phyloP scores from a whole-genome alignment of 345 rosid genomes.

The Brassica carinata region DNA sequence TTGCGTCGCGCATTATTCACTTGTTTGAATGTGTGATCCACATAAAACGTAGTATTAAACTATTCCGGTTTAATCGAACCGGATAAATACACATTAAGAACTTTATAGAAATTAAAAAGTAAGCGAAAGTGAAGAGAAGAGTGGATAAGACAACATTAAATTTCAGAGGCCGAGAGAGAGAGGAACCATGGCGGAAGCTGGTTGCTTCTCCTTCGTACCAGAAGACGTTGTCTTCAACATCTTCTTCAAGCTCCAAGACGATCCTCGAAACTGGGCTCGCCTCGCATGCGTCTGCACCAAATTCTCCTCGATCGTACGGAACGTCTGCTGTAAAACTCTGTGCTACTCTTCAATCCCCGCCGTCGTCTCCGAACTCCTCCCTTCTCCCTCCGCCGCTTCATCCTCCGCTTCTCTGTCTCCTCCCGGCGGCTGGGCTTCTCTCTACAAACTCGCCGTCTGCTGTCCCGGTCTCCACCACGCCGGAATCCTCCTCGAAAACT shows the following conservation, averaged over 20 bases:
- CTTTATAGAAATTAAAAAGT: not conserved
- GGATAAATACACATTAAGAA: not conserved
- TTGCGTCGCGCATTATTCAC: not conserved
- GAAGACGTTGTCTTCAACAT: conserved; percentile 82
- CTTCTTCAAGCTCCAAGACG: conserved; percentile 84
- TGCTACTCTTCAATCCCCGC: conserved; percentile 63
- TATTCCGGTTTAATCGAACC: conserved; percentile 13
- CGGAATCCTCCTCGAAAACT: conserved; percentile 84
- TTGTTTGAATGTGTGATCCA: conserved; percentile 13
- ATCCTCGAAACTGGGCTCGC: conserved; percentile 82
- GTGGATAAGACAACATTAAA: conserved; percentile 29
- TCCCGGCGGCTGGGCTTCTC: conserved; percentile 76
- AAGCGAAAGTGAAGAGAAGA: not conserved
- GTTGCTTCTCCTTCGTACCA: conserved; percentile 60
- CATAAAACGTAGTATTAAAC: not conserved
- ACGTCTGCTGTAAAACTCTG: conserved; percentile 65
- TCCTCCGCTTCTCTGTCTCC: conserved; percentile 39
- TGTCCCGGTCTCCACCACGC: conserved; percentile 91
- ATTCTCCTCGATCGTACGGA: conserved; percentile 74
- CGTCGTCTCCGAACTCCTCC: conserved; percentile 65
- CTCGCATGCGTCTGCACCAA: conserved; percentile 85
- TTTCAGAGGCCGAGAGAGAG: conserved; percentile 13
- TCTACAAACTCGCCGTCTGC: conserved; percentile 78
- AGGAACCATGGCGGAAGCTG: conserved; percentile 49
- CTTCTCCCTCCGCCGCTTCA: conserved; percentile 20